A percentile compares a stretch with the other conserved stretches of the same genome.
Conservation (phyloP, 2,329 filamentous ascomycete genomes). For the Cladophialophora exuberans region DNA sequence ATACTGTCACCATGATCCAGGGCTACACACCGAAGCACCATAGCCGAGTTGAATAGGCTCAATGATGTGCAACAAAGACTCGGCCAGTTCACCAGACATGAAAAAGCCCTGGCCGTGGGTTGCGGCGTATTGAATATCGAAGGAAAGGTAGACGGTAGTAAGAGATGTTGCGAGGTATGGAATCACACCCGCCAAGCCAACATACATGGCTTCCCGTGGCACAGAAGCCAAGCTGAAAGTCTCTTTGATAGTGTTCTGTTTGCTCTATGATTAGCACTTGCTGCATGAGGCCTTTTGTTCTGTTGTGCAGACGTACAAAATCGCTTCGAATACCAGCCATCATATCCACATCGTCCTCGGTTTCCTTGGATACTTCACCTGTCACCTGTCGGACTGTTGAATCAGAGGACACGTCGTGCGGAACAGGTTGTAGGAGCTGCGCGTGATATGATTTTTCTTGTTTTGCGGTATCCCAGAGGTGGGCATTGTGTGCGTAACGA, state of each 20-base stretch:
- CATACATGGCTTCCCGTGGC: slow-evolving; percentile 67
- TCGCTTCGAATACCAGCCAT: slow-evolving; percentile 57
- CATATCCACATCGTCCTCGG: slow-evolving; percentile 51
- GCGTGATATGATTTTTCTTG: slow-evolving; percentile 56
- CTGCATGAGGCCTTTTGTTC: not conserved
- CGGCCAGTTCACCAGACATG: slow-evolving; percentile 71
- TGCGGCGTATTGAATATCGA: slow-evolving; percentile 74
- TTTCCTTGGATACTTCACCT: slow-evolving; percentile 41
- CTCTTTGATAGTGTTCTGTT: slow-evolving; percentile 67
- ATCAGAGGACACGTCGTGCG: slow-evolving; percentile 62
- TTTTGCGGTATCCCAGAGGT: slow-evolving; percentile 38
- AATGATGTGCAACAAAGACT: slow-evolving; percentile 70
- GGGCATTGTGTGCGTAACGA: slow-evolving; percentile 43
- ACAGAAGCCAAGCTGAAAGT: slow-evolving; percentile 68
- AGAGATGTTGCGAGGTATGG: slow-evolving; percentile 85
- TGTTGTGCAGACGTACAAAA: slow-evolving; percentile 55
- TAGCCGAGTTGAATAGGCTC: slow-evolving; percentile 91
- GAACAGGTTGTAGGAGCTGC: slow-evolving; percentile 62
- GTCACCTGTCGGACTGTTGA: slow-evolving; percentile 60
- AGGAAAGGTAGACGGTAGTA: slow-evolving; percentile 79
- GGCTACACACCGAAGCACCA: slow-evolving; percentile 73
- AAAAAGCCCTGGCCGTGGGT: slow-evolving; percentile 64
- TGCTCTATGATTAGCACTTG: not conserved
- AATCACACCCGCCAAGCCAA: slow-evolving; percentile 77
- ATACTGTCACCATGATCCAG: not conserved